These are phyloP conservation scores for Opeltia flavorubescens DNA, from an alignment of 495 filamentous ascomycete genomes.

Conservation along the genomic window DNA sequence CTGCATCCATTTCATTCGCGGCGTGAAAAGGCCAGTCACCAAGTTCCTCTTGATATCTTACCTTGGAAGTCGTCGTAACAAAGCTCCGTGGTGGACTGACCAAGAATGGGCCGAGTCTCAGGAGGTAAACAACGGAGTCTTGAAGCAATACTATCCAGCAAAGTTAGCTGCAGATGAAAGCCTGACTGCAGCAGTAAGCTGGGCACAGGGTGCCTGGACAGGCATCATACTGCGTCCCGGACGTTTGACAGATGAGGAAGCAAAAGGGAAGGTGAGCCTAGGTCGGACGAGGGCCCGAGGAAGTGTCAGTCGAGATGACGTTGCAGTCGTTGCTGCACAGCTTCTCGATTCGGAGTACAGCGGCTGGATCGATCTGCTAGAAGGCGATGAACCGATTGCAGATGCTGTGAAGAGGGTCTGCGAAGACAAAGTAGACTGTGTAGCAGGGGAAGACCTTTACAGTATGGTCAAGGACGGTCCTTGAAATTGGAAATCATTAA, in stretches of 20 bases:
- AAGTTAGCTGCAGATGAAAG: conserved; percentile 65
- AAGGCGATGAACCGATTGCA: conserved; percentile 42
- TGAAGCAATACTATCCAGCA: conserved; percentile 56
- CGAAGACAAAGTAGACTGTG: conserved; percentile 45
- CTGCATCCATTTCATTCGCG: conserved; percentile 54
- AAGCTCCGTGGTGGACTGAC: conserved; percentile 56
- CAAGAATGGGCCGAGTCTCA: conserved; percentile 37
- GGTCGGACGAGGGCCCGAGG: conserved; percentile 47
- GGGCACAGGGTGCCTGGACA: conserved; percentile 33
- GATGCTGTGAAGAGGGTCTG: conserved; percentile 53
- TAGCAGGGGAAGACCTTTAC: conserved; percentile 52
- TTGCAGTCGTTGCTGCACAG: conserved; percentile 51
- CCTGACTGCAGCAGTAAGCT: conserved; percentile 42
- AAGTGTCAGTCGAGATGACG: conserved; percentile 47
- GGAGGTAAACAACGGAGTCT: conserved; percentile 35
- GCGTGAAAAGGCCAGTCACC: conserved; percentile 42
- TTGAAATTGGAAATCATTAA: not conserved
- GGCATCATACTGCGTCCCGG: conserved; percentile 61
- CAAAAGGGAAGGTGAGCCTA: conserved; percentile 45
- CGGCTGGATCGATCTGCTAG: conserved; percentile 43
- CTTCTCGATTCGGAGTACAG: conserved; percentile 44
- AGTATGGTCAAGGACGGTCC: conserved; percentile 23
- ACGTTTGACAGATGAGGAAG: conserved; percentile 40
- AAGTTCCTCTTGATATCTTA: conserved; percentile 69
- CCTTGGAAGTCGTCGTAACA: conserved; percentile 39